phyloP scores from a whole-genome alignment of 108 stramenopile species.

The Halocafeteria seosinensis region DNA sequence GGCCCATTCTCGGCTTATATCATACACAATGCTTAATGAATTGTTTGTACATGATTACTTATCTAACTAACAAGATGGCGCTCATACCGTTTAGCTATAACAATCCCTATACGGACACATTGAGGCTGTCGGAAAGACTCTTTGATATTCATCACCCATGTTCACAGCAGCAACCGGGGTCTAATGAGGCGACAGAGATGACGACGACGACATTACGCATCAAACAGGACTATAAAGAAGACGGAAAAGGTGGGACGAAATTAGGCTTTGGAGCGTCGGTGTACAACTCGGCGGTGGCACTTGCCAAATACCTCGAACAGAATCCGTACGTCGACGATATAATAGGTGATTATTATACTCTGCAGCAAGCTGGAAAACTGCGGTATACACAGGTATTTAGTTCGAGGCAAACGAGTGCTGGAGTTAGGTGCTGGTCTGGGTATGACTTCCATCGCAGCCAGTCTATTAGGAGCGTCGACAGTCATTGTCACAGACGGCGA shows the following conservation, averaged over 20 bases:
- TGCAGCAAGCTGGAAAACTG: too few species aligned
- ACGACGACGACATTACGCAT: not conserved
- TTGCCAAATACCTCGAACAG: slow-evolving; percentile 12
- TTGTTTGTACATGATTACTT: too few species aligned
- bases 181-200: too few species aligned
- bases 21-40: too few species aligned
- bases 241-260: slow-evolving; percentile 22
- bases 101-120: not conserved
- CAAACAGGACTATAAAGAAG: slow-evolving; percentile 7
- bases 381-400: too few species aligned
- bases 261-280: slow-evolving; percentile 21
- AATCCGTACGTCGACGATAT: too few species aligned
- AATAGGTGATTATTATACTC: too few species aligned
- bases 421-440: slow-evolving; percentile 1
- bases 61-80: too few species aligned
- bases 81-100: not conserved
- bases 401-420: too few species aligned
- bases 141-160: not conserved
- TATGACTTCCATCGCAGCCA: not conserved
- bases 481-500: not conserved
- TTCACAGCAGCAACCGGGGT: too few species aligned
- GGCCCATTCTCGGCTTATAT: too few species aligned
- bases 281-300: slow-evolving; percentile 11
- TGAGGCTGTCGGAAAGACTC: not conserved
- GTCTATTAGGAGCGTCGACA: not conserved